phyloP scores from a whole-genome alignment of 768 basidiomycete genomes.

The Naganishia kalamii region DNA sequence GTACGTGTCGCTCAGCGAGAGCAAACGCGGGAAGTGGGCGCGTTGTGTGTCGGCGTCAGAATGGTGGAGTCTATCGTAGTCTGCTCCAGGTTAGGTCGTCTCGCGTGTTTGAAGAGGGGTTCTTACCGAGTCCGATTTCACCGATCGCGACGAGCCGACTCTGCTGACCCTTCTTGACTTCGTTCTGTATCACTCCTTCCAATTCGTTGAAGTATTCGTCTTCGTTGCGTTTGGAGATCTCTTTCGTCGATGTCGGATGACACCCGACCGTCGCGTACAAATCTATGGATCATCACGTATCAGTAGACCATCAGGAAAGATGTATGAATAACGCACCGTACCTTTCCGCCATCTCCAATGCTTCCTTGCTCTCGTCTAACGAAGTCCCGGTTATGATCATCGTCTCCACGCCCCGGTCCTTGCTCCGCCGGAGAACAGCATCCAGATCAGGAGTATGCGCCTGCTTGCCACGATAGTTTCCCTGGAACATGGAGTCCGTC shows the following conservation, averaged over 20 bases:
- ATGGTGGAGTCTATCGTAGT: conserved; percentile 70
- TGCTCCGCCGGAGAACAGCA: conserved; percentile 56
- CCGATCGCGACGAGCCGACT: conserved; percentile 61
- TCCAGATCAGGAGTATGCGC: conserved; percentile 57
- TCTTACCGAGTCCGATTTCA: conserved; percentile 69
- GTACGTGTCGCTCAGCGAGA: conserved; percentile 63
- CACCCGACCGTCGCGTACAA: conserved; percentile 70
- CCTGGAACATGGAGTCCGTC: conserved; percentile 49
- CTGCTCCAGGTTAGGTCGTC: conserved; percentile 46
- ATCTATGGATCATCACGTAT: conserved; percentile 45
- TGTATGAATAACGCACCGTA: conserved; percentile 48
- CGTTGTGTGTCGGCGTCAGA: conserved; percentile 59
- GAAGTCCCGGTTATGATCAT: conserved; percentile 75
- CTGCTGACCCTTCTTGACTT: conserved; percentile 31
- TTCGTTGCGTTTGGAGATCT: conserved; percentile 56
- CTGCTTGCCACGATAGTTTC: conserved; percentile 46
- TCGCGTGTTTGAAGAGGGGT: too few species aligned
- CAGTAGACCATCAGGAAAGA: not conserved
- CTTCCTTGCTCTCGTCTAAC: conserved; percentile 58
- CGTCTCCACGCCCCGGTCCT: conserved; percentile 58
- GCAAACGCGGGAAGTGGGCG: conserved; percentile 61
- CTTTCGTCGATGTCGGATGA: conserved; percentile 67
- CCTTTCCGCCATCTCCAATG: conserved; percentile 58
- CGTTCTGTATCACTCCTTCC: conserved; percentile 53
- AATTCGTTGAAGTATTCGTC: conserved; percentile 60